A percentile compares a stretch with the other conserved stretches of the same genome.
Conservation (phyloP, 352 stramenopile genomes). For the Elongisporangium anandrum region DNA sequence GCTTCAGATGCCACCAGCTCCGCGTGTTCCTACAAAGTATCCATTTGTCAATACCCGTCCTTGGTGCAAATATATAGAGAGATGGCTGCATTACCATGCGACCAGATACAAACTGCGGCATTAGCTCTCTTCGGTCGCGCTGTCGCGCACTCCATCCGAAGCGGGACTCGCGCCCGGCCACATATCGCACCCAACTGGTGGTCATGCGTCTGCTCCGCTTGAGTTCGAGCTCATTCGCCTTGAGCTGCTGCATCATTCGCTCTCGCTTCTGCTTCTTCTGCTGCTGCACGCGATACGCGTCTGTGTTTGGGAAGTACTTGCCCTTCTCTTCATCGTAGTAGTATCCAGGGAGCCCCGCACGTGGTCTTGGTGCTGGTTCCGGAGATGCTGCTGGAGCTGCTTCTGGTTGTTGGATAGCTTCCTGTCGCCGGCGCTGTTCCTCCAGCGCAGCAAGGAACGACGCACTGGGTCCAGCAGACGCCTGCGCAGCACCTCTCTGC, state of each 20-base stretch:
- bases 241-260: constrained; percentile 7
- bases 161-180: constrained; percentile 28
- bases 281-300: constrained; percentile 12
- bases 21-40: constrained; percentile 1
- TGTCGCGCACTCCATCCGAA: constrained; percentile 21
- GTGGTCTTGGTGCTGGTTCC: constrained; percentile 2
- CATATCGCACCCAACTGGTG: constrained; percentile 21
- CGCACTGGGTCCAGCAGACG: constrained; percentile 12
- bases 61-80: neutral
- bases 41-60: constrained; percentile 19
- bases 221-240: constrained; percentile 2
- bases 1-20: neutral
- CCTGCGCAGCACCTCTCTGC: neutral
- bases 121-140: constrained; percentile 18
- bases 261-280: constrained; percentile 16
- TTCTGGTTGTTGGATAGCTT: constrained; percentile 2
- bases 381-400: neutral
- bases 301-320: constrained; percentile 44
- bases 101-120: constrained; percentile 28
- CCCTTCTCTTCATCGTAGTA: constrained; percentile 49
- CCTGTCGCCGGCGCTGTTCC: constrained; percentile 26
- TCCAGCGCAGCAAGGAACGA: constrained; percentile 59
- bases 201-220: constrained; percentile 9
- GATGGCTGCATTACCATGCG: constrained; percentile 13
- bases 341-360: constrained; percentile 37